Percentiles rank a stretch among this genome's conserved stretches.
Conservation (phyloP, 345 rosid genomes). For the Eucalyptus pauciflora region DNA sequence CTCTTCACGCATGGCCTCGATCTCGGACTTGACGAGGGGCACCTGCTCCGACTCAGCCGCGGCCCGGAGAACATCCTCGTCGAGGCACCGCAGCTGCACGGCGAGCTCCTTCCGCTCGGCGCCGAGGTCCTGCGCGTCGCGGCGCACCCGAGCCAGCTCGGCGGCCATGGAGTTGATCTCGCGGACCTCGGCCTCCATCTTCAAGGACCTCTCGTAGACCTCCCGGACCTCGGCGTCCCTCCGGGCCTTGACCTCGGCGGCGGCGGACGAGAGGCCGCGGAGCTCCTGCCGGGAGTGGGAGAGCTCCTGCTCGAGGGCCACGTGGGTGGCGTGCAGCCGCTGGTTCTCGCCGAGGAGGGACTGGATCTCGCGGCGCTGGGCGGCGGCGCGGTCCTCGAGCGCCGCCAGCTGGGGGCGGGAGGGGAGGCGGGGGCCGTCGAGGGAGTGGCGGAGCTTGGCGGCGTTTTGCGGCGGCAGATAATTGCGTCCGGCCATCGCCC, state of each 20-base stretch:
- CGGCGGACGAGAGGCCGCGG: slow-evolving; percentile 24
- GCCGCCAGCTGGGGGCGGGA: slow-evolving; percentile 5
- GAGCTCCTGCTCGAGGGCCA: slow-evolving; percentile 66
- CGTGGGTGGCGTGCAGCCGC: slow-evolving; percentile 45
- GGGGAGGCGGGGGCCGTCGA: background rate
- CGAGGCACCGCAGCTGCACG: slow-evolving; percentile 22
- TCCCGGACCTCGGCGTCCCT: slow-evolving; percentile 60
- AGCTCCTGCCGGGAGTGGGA: slow-evolving; percentile 44
- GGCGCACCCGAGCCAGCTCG: slow-evolving; percentile 49
- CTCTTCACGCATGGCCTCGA: slow-evolving; percentile 36
- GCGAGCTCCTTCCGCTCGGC: slow-evolving; percentile 27
- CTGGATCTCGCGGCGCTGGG: slow-evolving; percentile 67
- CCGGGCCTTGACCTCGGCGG: slow-evolving; percentile 41
- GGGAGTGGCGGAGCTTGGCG: background rate
- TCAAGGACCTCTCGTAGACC: slow-evolving; percentile 51
- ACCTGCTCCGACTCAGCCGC: slow-evolving; percentile 32
- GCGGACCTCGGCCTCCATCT: slow-evolving; percentile 57
- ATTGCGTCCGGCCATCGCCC: slow-evolving; percentile 4
- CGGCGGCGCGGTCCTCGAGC: slow-evolving; percentile 65
- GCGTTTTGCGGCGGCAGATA: background rate
- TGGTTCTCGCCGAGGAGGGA: slow-evolving; percentile 59
- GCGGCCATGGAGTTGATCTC: slow-evolving; percentile 27
- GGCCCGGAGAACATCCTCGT: slow-evolving; percentile 32
- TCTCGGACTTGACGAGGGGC: slow-evolving; percentile 28
- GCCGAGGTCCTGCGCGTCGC: slow-evolving; percentile 31